Base-by-base conservation (phyloP, 176 grass and related monocot genomes). In the Themeda triandra region DNA sequence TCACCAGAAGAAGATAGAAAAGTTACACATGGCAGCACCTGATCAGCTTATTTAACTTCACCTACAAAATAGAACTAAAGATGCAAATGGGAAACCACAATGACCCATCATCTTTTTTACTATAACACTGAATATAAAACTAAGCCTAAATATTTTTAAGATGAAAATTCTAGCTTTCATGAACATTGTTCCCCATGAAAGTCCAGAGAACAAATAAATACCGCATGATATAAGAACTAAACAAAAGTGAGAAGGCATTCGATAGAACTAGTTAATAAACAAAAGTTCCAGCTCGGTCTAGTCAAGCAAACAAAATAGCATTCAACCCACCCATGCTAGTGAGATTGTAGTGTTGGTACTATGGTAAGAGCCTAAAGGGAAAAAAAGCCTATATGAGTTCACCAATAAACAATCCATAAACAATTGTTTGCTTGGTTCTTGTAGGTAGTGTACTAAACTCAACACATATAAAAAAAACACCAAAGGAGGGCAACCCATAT, bases 301-400 rank as follows among this genome's bases (percentile, higher is more conserved):
- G 75, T n/a, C n/a, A 77, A 77, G 75, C n/a, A 77, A 77, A 62
- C 17, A 73, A 73, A 71, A 72, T 62, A 77, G 53, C 25, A 77
- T 14, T 39, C 13, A 77, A 62, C 10, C 72, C 29, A 74, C 71
- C 25, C 71, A 51, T 15, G 15, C 25, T 37, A 37, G 11, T 23
- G 49, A 24, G 17, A 19, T 56, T 36, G 11, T 5, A 10, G 73
- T 19, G 5, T 33, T 36, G 18, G 46, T 46, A 54, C 9, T 14
- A 4, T 10, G 19, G 21, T 76, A 84, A 62, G 31, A 84, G 62
- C 45, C 49, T 75, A 63, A 54, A 25, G 10, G 63, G 67, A 44
- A 53, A 67, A 44, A 35, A 31, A 39, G 37, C 1, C 37, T 8
- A 39, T 39, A 5, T 39, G 37, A 39, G 37, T 39, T 39, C 37